These are phyloP conservation scores for Plectosphaerella cucumerina DNA, from an alignment of 2,329 filamentous ascomycete genomes.

Conservation along the genomic window DNA sequence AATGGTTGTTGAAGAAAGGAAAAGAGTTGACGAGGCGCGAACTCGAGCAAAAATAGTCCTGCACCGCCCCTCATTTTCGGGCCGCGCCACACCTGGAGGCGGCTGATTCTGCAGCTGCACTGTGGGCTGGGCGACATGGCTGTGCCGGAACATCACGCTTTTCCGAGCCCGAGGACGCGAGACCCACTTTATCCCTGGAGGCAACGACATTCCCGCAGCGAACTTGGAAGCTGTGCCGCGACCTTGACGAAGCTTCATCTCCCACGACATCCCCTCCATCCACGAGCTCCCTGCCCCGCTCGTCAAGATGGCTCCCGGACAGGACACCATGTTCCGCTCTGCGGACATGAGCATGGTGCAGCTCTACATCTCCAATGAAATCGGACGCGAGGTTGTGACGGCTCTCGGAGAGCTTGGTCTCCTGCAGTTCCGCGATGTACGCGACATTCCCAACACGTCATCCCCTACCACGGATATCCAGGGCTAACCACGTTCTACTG, in stretches of 20 bases:
- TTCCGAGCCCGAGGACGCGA: neutral
- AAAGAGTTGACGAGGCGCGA: neutral
- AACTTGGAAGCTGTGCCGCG: constrained; percentile 12
- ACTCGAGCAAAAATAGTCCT: constrained; percentile 9
- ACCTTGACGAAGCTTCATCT: constrained; percentile 11
- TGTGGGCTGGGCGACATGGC: constrained; percentile 1
- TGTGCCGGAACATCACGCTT: constrained; percentile 1
- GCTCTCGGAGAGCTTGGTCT: constrained; percentile 92
- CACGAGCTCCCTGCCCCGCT: constrained; percentile 10
- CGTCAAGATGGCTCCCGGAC: constrained; percentile 55
- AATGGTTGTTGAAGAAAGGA: neutral
- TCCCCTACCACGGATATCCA: neutral
- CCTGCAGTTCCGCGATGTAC: constrained; percentile 95
- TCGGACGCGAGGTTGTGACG: constrained; percentile 94
- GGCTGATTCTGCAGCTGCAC: too few species aligned
- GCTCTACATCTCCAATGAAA: constrained; percentile 98
- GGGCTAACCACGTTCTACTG: constrained; percentile 14
- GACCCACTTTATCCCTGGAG: constrained; percentile 6
- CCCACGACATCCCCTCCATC: constrained; percentile 7
- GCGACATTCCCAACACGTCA: constrained; percentile 25
- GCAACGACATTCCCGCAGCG: constrained; percentile 14
- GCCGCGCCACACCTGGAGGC: constrained; percentile 5
- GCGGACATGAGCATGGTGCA: constrained; percentile 99
- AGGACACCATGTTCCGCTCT: constrained; percentile 98
- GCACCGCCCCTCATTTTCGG: constrained; percentile 4